Evolutionary conservation across 805 yeast species (phyloP), one percentile per base, ranked within the genome.

Genomic region (Metschnikowia peoriensis): DNA sequence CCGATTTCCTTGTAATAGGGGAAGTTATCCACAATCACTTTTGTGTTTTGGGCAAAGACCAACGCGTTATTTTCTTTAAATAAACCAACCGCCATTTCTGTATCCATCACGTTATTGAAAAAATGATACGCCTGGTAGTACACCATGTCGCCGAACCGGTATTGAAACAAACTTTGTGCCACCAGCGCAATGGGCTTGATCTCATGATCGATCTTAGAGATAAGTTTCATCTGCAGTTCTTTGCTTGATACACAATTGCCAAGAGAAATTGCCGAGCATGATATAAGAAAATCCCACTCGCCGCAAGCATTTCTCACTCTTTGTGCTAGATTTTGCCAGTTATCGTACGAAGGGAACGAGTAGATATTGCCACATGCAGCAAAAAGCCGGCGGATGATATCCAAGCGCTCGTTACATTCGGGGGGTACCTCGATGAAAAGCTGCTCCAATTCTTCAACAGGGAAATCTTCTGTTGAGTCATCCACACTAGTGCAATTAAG

Each of bases 81-180:
- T n/a, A 56, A 34, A 4, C 17, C 28, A 34, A 15, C 44, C 7
- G 63, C 64, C 12, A 60, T 54, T 1, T 46, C 53, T 12, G 32
- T 27, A 32, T 55, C 60, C 53, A 73, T 46, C 28, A 67, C 41
- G 53, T 73, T 70, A 44, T 62, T 69, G 46, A 73, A 57, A 51
- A 70, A 52, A 55, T 75, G 78, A 43, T 68, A 57, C 6, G 69
- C 61, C 56, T 75, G 79, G 50, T 61, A 62, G 49, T 71, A 77
- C 6, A 74, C 63, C 7, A 73, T 63, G 50, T 75, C 78, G 28
- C 59, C 60, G 50, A 68, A 62, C 1, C 49, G 17, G 50, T 42
- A 28, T 38, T 38, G 49, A 63, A 69, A 44, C 57, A 70, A 4
- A 44, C 40, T 41, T n/a, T 40, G 16, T 16, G 68, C 54, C 27